Evolutionary conservation across 352 stramenopile genomes (phyloP).

Genomic region (Phytopythium sindhum): DNA sequence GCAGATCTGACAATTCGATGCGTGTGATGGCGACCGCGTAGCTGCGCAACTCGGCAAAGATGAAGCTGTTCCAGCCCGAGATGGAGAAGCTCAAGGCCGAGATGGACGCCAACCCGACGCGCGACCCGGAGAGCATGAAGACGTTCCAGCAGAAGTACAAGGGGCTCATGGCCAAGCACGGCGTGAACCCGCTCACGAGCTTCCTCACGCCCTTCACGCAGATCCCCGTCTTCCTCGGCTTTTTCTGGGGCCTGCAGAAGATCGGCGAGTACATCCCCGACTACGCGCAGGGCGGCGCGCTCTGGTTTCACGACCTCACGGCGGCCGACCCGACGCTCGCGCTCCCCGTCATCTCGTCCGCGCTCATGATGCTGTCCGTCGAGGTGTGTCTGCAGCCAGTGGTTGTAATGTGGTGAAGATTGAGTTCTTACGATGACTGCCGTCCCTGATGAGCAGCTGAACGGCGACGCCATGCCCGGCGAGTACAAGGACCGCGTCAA

Average conservation of each 20-base stretch:
- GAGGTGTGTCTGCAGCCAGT: constrained; percentile 19
- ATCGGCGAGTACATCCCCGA: constrained; percentile 81
- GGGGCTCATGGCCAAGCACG: constrained; percentile 80
- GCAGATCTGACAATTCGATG: neutral
- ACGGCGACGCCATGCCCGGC: constrained; percentile 52
- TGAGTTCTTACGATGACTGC: neutral
- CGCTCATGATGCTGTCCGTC: constrained; percentile 72
- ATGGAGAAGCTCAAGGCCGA: constrained; percentile 78
- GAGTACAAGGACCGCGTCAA: constrained; percentile 74
- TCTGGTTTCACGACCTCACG: constrained; percentile 83
- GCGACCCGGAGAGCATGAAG: constrained; percentile 44
- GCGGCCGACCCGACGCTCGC: constrained; percentile 64
- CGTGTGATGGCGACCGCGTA: constrained; percentile 14
- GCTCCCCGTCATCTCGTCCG: constrained; percentile 77
- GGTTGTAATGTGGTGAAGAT: neutral
- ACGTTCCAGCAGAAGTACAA: constrained; percentile 75
- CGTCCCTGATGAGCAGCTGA: constrained; percentile 28
- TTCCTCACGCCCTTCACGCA: constrained; percentile 65
- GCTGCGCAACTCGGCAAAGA: constrained; percentile 83
- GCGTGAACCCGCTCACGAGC: constrained; percentile 72
- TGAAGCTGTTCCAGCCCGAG: constrained; percentile 80
- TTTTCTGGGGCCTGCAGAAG: constrained; percentile 82
- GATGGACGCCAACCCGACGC: constrained; percentile 50
- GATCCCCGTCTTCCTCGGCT: constrained; percentile 83
- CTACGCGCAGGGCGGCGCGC: constrained; percentile 67